These are phyloP conservation scores for Pilasporangium apinafurcum DNA, from an alignment of 352 stramenopile genomes.

Conservation along the genomic window DNA sequence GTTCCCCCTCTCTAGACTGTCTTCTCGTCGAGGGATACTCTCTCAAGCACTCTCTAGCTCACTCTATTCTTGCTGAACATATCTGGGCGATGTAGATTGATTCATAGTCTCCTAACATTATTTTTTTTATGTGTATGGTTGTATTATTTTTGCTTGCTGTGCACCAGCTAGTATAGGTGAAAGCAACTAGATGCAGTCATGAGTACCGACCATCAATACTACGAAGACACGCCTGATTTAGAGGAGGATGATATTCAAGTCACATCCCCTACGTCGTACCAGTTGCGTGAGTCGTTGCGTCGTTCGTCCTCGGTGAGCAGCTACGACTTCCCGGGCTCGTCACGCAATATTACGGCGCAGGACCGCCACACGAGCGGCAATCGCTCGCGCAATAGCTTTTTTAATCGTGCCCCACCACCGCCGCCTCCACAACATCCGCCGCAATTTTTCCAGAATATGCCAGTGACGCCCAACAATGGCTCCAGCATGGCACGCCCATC, in stretches of 20 bases:
- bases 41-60: too few relatives aligned
- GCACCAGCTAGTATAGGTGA: too few relatives aligned
- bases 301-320: conserved; percentile 63
- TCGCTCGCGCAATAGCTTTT: conserved; percentile 49
- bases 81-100: too few relatives aligned
- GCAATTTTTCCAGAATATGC: conserved; percentile 14
- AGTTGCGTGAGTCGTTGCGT: conserved; percentile 69
- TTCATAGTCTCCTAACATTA: too few relatives aligned
- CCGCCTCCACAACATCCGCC: conserved; percentile 47
- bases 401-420: conserved; percentile 52
- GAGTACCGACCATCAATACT: conserved; percentile 26
- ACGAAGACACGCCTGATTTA: conserved; percentile 12
- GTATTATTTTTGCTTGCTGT: too few relatives aligned
- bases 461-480: not conserved
- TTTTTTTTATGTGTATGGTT: too few relatives aligned
- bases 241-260: conserved; percentile 68
- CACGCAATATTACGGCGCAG: conserved; percentile 3
- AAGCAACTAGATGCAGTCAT: conserved; percentile 49
- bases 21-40: too few relatives aligned
- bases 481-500: conserved; percentile 39
- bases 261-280: conserved; percentile 77
- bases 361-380: conserved; percentile 18
- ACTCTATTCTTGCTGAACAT: too few relatives aligned
- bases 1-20: too few relatives aligned
- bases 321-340: conserved; percentile 19